Evolutionary conservation across 2,329 filamentous ascomycete species (phyloP).

Genomic region (Claviceps cyperi): DNA sequence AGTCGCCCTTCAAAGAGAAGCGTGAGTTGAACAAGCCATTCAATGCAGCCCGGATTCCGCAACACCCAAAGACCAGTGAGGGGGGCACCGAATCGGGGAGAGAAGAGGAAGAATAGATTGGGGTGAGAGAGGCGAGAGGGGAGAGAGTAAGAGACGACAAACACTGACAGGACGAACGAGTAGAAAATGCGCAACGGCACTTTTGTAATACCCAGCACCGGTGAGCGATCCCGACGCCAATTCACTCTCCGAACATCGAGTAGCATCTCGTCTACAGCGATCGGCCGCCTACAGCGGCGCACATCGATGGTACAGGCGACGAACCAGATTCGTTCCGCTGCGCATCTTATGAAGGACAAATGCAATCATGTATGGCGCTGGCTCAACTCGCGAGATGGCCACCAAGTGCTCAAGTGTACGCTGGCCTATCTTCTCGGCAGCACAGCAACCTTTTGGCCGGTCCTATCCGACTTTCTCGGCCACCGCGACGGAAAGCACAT

Average conservation of each 20-base stretch:
- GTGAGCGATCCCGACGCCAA: slow-evolving; percentile 66
- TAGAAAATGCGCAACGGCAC: slow-evolving; percentile 72
- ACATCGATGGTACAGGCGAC: slow-evolving; percentile 9
- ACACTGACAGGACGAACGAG: neutral
- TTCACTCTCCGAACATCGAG: slow-evolving; percentile 56
- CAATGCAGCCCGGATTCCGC: neutral
- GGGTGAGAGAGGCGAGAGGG: neutral
- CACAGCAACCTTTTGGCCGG: slow-evolving; percentile 68
- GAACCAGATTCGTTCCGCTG: slow-evolving; percentile 7
- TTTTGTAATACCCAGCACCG: slow-evolving; percentile 74
- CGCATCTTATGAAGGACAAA: slow-evolving; percentile 14
- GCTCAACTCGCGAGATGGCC: slow-evolving; percentile 56
- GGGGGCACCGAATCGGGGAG: neutral
- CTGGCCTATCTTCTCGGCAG: slow-evolving; percentile 79
- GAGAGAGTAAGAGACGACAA: neutral
- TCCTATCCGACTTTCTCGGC: slow-evolving; percentile 59
- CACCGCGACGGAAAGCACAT: slow-evolving; percentile 85
- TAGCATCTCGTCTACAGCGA: slow-evolving; percentile 14
- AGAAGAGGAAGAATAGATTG: neutral
- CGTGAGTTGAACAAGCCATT: slow-evolving; percentile 18
- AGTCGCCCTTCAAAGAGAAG: slow-evolving; percentile 30
- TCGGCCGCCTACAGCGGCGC: slow-evolving; percentile 7
- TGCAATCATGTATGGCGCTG: slow-evolving; percentile 38
- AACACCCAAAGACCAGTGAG: too few relatives aligned
- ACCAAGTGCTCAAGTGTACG: slow-evolving; percentile 78